phyloP scores from a whole-genome alignment of 1,139 yeast genomes.

The Komagataea norvegica region DNA sequence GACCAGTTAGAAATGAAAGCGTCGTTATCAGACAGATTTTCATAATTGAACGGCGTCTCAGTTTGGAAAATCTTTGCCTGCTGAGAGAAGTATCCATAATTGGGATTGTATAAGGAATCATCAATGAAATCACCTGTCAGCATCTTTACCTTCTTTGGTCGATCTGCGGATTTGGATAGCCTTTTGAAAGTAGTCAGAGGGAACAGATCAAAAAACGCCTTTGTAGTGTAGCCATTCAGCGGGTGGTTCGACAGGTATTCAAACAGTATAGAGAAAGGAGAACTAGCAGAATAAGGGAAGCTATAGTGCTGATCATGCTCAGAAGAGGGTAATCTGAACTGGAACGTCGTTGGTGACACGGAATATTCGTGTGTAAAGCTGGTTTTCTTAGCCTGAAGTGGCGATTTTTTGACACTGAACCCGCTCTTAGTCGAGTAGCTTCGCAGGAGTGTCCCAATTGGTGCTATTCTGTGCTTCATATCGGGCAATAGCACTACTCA shows the following conservation, averaged over 20 bases:
- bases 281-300: slow-evolving; percentile 12
- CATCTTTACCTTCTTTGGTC: slow-evolving; percentile 69
- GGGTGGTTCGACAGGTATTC: slow-evolving; percentile 18
- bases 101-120: slow-evolving; percentile 76
- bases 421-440: slow-evolving; percentile 1
- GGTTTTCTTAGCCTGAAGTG: not conserved
- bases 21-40: slow-evolving; percentile 56
- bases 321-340: slow-evolving; percentile 31
- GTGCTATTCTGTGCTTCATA: not conserved
- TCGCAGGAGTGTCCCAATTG: not conserved
- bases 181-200: slow-evolving; percentile 46
- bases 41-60: slow-evolving; percentile 56
- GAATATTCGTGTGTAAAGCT: slow-evolving; percentile 34
- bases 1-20: slow-evolving; percentile 70
- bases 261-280: slow-evolving; percentile 17
- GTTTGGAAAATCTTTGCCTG: slow-evolving; percentile 75
- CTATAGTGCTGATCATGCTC: slow-evolving; percentile 16
- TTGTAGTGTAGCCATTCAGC: slow-evolving; percentile 17
- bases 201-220: slow-evolving; percentile 37
- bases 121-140: slow-evolving; percentile 74
- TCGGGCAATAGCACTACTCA: too few relatives aligned
- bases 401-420: slow-evolving; percentile 1
- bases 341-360: slow-evolving; percentile 32
- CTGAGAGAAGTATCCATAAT: slow-evolving; percentile 76
- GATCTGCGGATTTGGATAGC: slow-evolving; percentile 37